Conservation (phyloP, 1,284 basidiomycete species). For the Rhodotorula sp. region DNA sequence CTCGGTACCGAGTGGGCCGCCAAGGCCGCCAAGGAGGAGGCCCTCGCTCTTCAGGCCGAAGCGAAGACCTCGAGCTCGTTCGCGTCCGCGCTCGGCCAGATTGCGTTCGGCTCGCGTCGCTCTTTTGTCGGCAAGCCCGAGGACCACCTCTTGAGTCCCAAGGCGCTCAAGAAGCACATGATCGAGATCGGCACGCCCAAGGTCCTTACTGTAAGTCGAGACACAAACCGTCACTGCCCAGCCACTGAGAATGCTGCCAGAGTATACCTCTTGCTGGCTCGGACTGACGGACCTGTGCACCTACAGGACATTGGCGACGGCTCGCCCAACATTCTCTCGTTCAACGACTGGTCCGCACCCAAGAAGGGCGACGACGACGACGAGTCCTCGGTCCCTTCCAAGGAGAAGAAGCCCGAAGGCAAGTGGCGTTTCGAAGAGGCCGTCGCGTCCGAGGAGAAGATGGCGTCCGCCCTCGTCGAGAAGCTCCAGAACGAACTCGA, state of each 20-base stretch:
- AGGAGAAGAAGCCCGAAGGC: neutral
- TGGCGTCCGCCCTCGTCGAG: slow-evolving; percentile 29
- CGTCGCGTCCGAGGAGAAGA: slow-evolving; percentile 4
- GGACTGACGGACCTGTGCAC: neutral
- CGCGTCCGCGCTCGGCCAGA: slow-evolving; percentile 50
- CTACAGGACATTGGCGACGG: slow-evolving; percentile 54
- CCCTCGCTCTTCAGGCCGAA: slow-evolving; percentile 16
- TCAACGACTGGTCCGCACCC: slow-evolving; percentile 60
- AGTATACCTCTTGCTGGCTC: neutral
- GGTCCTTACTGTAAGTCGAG: slow-evolving; percentile 51
- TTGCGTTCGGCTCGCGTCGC: slow-evolving; percentile 45
- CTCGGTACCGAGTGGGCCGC: slow-evolving; percentile 56
- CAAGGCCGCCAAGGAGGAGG: slow-evolving; percentile 18
- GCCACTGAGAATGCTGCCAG: neutral
- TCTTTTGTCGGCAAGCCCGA: slow-evolving; percentile 19
- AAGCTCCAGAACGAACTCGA: slow-evolving; percentile 26
- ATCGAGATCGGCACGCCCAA: slow-evolving; percentile 61
- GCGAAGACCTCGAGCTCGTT: neutral
- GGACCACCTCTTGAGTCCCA: slow-evolving; percentile 57
- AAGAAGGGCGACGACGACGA: slow-evolving; percentile 4
- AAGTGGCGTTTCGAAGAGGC: neutral
- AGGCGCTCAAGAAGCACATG: slow-evolving; percentile 71
- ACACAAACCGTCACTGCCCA: neutral
- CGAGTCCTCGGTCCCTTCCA: slow-evolving; percentile 1
- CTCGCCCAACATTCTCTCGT: slow-evolving; percentile 71